Evolutionary conservation across 768 basidiomycete genomes (phyloP).

Genomic region (Pleurotus salmoneostramineus): DNA sequence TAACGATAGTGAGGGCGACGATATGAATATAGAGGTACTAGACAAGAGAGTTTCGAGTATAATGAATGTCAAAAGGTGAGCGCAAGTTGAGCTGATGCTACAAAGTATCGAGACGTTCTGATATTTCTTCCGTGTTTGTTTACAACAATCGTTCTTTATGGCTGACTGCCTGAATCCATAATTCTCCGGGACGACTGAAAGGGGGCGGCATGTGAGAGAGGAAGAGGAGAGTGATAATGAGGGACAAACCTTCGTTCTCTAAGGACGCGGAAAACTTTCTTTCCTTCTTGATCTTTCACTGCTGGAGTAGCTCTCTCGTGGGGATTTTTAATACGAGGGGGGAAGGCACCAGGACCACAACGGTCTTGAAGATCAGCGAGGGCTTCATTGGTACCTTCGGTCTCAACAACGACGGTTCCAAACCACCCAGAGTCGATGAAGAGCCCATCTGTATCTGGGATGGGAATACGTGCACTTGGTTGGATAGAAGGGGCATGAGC

Average conservation of each 20-base stretch:
- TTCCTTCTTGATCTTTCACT: slow-evolving; percentile 33
- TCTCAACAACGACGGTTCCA: slow-evolving; percentile 79
- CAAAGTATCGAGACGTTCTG: background rate
- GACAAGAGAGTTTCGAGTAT: background rate
- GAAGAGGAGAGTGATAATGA: slow-evolving; percentile 8
- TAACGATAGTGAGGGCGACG: background rate
- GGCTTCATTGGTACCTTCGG: slow-evolving; percentile 85
- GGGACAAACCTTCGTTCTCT: slow-evolving; percentile 69
- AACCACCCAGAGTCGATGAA: slow-evolving; percentile 80
- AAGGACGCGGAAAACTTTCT: slow-evolving; percentile 65
- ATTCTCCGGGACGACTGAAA: slow-evolving; percentile 66
- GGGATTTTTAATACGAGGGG: slow-evolving; percentile 45
- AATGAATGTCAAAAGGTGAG: background rate
- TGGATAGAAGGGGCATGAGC: background rate
- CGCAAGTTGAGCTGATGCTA: background rate
- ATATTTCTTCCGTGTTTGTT: slow-evolving; percentile 8
- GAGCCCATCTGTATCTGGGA: slow-evolving; percentile 50
- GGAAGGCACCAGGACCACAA: slow-evolving; percentile 65
- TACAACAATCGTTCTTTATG: slow-evolving; percentile 59
- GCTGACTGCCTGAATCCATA: slow-evolving; percentile 67
- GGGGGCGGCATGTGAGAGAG: slow-evolving; percentile 8
- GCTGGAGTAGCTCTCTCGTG: slow-evolving; percentile 29
- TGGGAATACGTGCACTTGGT: slow-evolving; percentile 35
- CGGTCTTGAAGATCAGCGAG: slow-evolving; percentile 73
- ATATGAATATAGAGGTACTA: background rate